A percentile compares a stretch with the other conserved stretches of the same genome.
Evolutionary conservation across 257 asterid species (phyloP).

Genomic region (Ballota nigra): DNA sequence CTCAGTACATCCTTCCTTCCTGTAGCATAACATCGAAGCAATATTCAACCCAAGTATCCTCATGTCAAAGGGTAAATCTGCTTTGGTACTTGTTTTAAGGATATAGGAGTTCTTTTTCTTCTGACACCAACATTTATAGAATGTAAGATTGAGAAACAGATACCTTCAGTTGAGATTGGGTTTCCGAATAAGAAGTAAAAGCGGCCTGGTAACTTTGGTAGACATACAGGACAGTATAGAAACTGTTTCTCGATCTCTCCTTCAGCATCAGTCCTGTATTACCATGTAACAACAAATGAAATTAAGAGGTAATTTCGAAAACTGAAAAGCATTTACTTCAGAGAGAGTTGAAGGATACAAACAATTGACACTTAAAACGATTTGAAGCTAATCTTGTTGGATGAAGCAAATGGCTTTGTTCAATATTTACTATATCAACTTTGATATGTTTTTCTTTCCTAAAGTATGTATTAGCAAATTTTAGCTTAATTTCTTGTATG

Average conservation of each 20-base stretch:
- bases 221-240: constrained; percentile 36
- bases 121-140: not conserved
- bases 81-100: too few relatives aligned
- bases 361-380: not conserved
- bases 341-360: not conserved
- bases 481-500: not conserved
- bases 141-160: not conserved
- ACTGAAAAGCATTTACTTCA: not conserved
- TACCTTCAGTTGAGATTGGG: constrained; percentile 57
- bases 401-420: not conserved
- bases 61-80: not conserved
- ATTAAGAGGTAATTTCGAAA: not conserved
- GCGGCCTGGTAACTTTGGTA: constrained; percentile 58
- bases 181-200: constrained; percentile 51
- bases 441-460: not conserved
- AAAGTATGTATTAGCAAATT: not conserved
- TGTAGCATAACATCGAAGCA: constrained; percentile 21
- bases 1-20: constrained; percentile 49
- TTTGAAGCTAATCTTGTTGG: not conserved
- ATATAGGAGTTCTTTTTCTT: too few relatives aligned
- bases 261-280: constrained; percentile 33
- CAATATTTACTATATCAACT: not conserved
- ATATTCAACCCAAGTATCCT: not conserved
- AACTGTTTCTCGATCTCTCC: constrained; percentile 53
- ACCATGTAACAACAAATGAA: not conserved